Evolutionary conservation across 2,329 filamentous ascomycete species (phyloP).

Genomic region (Exophiala sideris): DNA sequence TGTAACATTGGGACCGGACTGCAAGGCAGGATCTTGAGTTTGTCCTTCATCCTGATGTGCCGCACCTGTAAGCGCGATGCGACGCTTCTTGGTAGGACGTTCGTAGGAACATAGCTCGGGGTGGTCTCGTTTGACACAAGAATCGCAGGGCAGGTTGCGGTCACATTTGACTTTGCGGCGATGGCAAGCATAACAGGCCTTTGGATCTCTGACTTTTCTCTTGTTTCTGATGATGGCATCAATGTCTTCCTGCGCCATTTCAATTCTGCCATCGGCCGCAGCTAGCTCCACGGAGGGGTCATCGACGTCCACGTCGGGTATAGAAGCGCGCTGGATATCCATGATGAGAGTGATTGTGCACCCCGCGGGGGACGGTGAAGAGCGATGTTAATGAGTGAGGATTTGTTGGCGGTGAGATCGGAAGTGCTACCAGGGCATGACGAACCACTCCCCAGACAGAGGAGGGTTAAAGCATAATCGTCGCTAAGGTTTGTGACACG

Average conservation of each 20-base stretch:
- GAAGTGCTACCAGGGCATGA: not conserved
- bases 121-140: constrained; percentile 49
- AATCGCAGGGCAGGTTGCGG: constrained; percentile 48
- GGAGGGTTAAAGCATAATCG: not conserved
- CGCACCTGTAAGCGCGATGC: constrained; percentile 27
- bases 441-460: not conserved
- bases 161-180: constrained; percentile 44
- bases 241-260: constrained; percentile 45
- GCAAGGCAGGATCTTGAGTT: constrained; percentile 11
- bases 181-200: constrained; percentile 29
- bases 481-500: no score
- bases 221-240: constrained; percentile 48
- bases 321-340: constrained; percentile 12
- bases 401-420: not conserved
- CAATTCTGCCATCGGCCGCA: constrained; percentile 24
- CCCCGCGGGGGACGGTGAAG: not conserved
- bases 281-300: constrained; percentile 23
- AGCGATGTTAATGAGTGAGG: not conserved
- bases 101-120: constrained; percentile 49
- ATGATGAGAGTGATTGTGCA: not conserved
- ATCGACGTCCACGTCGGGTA: not conserved
- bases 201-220: constrained; percentile 48
- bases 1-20: constrained; percentile 26
- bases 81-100: constrained; percentile 46
- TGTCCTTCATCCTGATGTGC: constrained; percentile 15